Base-by-base conservation (phyloP, 176 grass and related monocot species). In the Avena eriantha region DNA sequence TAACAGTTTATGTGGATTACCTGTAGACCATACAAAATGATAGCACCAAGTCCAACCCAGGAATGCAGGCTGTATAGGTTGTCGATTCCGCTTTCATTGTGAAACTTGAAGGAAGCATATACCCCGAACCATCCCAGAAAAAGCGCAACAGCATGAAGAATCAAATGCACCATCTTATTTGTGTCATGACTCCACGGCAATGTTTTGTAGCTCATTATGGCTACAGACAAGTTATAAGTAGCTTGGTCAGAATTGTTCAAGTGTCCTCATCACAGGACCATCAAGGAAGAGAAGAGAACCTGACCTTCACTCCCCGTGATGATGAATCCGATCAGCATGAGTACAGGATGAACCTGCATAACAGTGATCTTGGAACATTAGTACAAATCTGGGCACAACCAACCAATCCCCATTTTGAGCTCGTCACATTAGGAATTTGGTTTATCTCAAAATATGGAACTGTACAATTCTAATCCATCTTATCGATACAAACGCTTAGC, bases 61-160 rank as follows among this genome's bases (percentile, higher is more conserved):
- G 97, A 94, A 76, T 98, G 97, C 87, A 98, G 71, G 55, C 94
- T 98, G 83, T 96, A 96, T 41, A 98, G 80, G 60, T 96, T 96
- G 61, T 57, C 74, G 16, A 94, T 94, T 26, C 93, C 90, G 53
- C 86, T 94, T 55, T 98, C 97, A 39, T 98, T 96, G 77, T 98
- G 97, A 86, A 74, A 98, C 66, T 88, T 94, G 88, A 98, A 98
- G 63, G 87, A 90, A 19, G 90, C 88, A 63, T 92, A 93, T 74
- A 98, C 78, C 57, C 94, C 88, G 3, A 98, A 48, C 1, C 76
- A 91, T 46, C 94, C 93, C 8, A 98, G 85, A 19, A 81, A 84
- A 41, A 96, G 86, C 3, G 89, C 94, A 87, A 84, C 73, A 55
- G 82, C 89, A 69, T 99, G 94, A 63, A 99, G 80, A 58, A 90